Evolutionary conservation across 495 filamentous ascomycete genomes (phyloP).

Genomic region (Lophiostoma macrostomum): DNA sequence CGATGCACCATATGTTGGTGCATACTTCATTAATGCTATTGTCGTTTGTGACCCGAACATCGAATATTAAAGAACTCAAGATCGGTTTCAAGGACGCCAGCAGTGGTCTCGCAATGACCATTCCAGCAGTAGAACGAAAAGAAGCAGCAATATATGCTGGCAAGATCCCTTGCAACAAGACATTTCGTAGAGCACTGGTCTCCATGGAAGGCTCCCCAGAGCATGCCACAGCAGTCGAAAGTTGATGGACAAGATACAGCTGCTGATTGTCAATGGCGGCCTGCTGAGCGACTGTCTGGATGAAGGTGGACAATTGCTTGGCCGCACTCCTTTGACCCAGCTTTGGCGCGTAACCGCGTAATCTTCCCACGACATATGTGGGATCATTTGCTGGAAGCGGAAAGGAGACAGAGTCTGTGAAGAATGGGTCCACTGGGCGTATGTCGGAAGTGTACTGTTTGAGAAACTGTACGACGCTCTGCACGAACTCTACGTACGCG

Average conservation of each 20-base stretch:
- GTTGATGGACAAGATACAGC: conserved; percentile 55
- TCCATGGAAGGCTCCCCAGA: conserved; percentile 47
- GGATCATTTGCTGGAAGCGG: conserved; percentile 65
- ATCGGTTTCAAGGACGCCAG: conserved; percentile 49
- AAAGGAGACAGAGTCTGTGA: conserved; percentile 63
- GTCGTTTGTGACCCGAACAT: conserved; percentile 48
- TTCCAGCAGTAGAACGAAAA: conserved; percentile 52
- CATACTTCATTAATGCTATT: conserved; percentile 46
- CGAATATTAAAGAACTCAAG: conserved; percentile 49
- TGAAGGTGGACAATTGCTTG: conserved; percentile 59
- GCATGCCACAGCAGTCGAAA: conserved; percentile 54
- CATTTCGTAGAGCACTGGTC: conserved; percentile 54
- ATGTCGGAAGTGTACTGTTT: conserved; percentile 66
- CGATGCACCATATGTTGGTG: conserved; percentile 46
- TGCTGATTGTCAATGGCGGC: conserved; percentile 63
- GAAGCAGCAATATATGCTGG: conserved; percentile 60
- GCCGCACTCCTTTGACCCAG: conserved; percentile 50
- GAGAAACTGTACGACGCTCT: conserved; percentile 58
- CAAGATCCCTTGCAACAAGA: conserved; percentile 58
- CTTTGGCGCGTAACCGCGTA: conserved; percentile 63
- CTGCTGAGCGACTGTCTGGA: conserved; percentile 62
- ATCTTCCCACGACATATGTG: conserved; percentile 63
- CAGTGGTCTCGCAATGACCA: conserved; percentile 58
- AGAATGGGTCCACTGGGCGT: conserved; percentile 61
- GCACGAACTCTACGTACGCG: conserved; percentile 67